Evolutionary conservation across 2,329 filamentous ascomycete species (phyloP), one percentile per base, ranked within the genome.

Genomic region (Botrytis galanthina): DNA sequence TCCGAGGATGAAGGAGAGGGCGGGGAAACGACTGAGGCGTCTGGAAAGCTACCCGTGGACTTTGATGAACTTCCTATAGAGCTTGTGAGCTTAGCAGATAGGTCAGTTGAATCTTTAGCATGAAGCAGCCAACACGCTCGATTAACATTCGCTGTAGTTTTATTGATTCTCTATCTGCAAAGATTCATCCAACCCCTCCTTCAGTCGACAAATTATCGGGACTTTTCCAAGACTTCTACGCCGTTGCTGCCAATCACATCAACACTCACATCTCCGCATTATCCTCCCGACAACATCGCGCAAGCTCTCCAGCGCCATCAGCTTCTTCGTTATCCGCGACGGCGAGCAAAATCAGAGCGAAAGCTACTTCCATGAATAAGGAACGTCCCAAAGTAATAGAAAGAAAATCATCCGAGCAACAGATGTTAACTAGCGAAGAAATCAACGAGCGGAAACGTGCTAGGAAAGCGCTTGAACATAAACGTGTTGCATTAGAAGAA

Each of bases 161-260:
- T 81, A 91, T 98, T 79, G 94, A 97, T 75, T 95, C 94, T 10
- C 85, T 99, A 39, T 92, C 90, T 66, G 93, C 93, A 78, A 97
- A 93, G 85, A 91, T 97, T 46, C 93, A 98, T 79, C 89, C 93
- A 3, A 91, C 90, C 8, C 96, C 96, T 8, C 91, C 96, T 0
- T 93, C 89, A 63, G 92, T 97, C 80, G 94, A 97, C 66, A 91
- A 89, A 75, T 87, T 98, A 26, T 92, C 94, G 14, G 87, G 89
- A n/a, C 87, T 96, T 71, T 98, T 98, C 81, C 96, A 99, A 83
- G 94, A 97, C 73, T 99, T 98, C 82, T 99, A 99, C 81, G 85
- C 88, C 60, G 88, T 91, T 73, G 93, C 95, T 35, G 92, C 94
- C 18, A 87, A 90, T 2, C 93, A 96, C 78, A 95, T 98, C 74